phyloP scores from a whole-genome alignment of 768 basidiomycete species.

The Auriscalpium vulgare region DNA sequence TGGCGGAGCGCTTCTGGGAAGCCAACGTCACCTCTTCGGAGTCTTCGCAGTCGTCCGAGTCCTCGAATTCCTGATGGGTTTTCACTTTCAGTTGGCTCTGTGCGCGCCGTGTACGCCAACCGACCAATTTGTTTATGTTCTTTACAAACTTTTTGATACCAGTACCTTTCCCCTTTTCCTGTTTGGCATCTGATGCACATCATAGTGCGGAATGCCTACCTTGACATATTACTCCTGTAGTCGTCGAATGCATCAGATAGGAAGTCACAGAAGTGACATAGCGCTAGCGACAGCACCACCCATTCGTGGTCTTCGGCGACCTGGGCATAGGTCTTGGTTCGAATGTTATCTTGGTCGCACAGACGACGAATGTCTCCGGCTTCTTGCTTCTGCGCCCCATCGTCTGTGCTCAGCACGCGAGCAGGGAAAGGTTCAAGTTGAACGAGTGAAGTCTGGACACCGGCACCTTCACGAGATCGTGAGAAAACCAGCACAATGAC shows the following conservation, averaged over 20 bases:
- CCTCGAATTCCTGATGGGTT: too few relatives aligned
- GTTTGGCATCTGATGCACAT: background rate
- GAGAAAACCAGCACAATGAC: too few relatives aligned
- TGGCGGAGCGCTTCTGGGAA: background rate
- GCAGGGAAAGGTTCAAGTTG: too few relatives aligned
- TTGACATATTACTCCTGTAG: constrained; percentile 61
- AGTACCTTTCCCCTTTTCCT: background rate
- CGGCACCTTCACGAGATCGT: too few relatives aligned
- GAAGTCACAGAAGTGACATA: background rate
- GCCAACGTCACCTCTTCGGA: background rate
- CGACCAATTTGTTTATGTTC: background rate
- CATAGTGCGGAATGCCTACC: constrained; percentile 28
- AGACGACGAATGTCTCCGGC: too few relatives aligned
- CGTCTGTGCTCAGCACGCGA: too few relatives aligned
- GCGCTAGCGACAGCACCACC: constrained; percentile 39
- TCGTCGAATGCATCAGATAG: background rate
- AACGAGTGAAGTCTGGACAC: too few relatives aligned
- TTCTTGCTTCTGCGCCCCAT: too few relatives aligned
- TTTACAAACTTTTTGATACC: background rate
- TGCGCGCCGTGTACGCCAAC: background rate
- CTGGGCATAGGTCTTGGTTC: too few relatives aligned
- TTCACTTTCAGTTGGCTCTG: too few relatives aligned
- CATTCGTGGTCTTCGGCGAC: constrained; percentile 35
- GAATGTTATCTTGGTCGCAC: too few relatives aligned
- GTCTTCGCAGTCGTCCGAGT: too few relatives aligned